Base-by-base conservation (phyloP, 2,329 filamentous ascomycete genomes). In the Dactylellina drechsleri region DNA sequence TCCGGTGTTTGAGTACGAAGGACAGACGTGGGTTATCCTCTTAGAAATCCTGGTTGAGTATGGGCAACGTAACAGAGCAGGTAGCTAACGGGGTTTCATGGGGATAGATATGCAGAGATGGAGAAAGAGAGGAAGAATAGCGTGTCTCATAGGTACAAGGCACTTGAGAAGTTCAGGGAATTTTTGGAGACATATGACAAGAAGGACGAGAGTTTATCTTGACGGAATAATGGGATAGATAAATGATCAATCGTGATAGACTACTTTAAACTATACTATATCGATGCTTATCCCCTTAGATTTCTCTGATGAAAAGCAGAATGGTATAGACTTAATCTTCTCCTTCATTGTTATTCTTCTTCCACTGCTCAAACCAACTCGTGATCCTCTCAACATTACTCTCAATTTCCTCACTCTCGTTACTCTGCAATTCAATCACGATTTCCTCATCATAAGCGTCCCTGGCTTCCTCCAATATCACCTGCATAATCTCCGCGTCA, bases 401-500 rank as follows among this genome's bases (percentile, higher is more conserved):
- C 79, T 99, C 94, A 82, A 99, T 91, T 82, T 97, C 92, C 60
- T 93, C 90, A 1, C 89, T 86, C 64, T 87, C 87, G 81, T 96
- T 91, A 82, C 94, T 98, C 80, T 85, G 88, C 80, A 99, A 83
- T 82, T 97, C 93, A 26, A 98, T 91, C 43, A 99, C 90, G 78
- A 96, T 92, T 80, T 95, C 89, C 82, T 91, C 88, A 64, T 92
- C 91, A 80, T 94, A 99, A 10, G 91, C 88, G 77, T 97, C 93
- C 74, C 89, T 86, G 36, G 95, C 95, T 84, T 99, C 95, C 78
- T 97, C 90, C 18, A 96, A 85, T 66, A 99, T 84, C 26, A 98
- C 92, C 80, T 97, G 91, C 90, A 99, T 98, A 81, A 99, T 98
- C 84, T 99, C 95, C 31, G 92, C 91, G 82, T 99, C 95, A 74